These are phyloP conservation scores for Alternaria sp. DNA, from an alignment of 2,329 filamentous ascomycete genomes.

Conservation along the genomic window DNA sequence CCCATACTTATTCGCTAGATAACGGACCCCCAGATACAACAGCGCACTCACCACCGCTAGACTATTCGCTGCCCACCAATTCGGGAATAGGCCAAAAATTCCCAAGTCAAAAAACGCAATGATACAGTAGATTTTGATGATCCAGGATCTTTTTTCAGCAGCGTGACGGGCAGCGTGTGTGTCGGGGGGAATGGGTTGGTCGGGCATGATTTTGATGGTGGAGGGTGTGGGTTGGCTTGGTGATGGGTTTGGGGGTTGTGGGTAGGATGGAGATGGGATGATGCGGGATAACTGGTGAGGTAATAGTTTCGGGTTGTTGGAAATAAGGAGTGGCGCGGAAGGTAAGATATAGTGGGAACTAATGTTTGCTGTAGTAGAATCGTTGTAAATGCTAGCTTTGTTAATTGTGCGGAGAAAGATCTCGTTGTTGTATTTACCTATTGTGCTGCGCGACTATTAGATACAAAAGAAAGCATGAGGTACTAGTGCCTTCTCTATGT, in stretches of 20 bases:
- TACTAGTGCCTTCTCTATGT: accelerated
- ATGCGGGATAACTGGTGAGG: accelerated
- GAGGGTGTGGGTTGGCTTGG: too few relatives aligned
- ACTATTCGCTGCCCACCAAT: background rate
- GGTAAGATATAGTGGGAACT: background rate
- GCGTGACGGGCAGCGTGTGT: too few relatives aligned
- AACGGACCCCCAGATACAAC: background rate
- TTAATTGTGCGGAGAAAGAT: background rate
- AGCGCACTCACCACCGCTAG: background rate
- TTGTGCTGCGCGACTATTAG: background rate
- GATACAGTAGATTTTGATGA: background rate
- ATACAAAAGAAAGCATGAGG: too few relatives aligned
- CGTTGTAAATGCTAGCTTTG: background rate
- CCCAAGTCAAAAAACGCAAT: background rate
- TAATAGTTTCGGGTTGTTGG: background rate
- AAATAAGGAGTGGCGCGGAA: background rate
- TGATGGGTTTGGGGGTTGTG: background rate
- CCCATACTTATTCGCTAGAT: too few relatives aligned
- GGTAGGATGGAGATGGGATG: background rate
- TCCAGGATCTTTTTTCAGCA: background rate
- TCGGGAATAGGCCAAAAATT: background rate
- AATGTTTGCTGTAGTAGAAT: background rate
- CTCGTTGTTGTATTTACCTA: accelerated
- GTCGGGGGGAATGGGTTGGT: background rate
- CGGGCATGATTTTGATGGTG: background rate